Percentiles rank a stretch among this genome's conserved stretches.
These are phyloP conservation scores for Naganishia friedmannii DNA, from an alignment of 768 basidiomycete genomes.

Conservation along the genomic window DNA sequence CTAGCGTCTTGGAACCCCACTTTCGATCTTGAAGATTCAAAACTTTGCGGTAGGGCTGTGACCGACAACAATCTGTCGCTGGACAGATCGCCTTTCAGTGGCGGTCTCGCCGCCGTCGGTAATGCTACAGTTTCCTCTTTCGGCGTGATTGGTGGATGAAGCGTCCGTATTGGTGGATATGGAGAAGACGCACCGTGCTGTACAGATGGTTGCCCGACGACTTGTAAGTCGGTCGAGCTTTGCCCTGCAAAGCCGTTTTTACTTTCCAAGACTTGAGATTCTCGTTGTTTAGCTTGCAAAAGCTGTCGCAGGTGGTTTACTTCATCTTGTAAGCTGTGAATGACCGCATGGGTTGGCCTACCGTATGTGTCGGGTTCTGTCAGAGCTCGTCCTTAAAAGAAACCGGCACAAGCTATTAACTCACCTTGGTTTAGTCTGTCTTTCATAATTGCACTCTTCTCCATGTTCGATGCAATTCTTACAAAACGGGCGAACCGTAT, in stretches of 20 bases:
- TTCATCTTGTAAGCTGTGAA: slow-evolving; percentile 9
- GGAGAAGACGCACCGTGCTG: background rate
- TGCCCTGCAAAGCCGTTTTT: background rate
- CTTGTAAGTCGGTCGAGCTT: background rate
- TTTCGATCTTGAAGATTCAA: background rate
- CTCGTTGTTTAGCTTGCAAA: background rate
- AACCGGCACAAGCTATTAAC: background rate
- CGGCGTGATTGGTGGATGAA: background rate
- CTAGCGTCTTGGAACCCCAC: background rate
- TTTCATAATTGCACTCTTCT: slow-evolving; percentile 5
- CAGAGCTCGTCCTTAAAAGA: background rate
- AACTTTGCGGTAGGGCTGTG: background rate
- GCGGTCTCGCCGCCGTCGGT: background rate
- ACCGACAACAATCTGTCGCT: background rate
- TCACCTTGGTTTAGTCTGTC: slow-evolving; percentile 9
- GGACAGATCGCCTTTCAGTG: background rate
- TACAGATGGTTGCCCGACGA: background rate
- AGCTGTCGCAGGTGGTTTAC: background rate
- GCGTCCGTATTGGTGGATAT: background rate
- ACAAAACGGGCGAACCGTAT: background rate
- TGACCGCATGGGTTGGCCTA: slow-evolving; percentile 17
- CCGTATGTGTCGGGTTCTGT: background rate
- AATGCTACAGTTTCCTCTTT: background rate
- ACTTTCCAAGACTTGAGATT: slow-evolving; percentile 5
- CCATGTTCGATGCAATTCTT: slow-evolving; percentile 11